These are phyloP conservation scores for Fusarium nelsonii DNA, from an alignment of 2,329 filamentous ascomycete genomes.

Conservation along the genomic window DNA sequence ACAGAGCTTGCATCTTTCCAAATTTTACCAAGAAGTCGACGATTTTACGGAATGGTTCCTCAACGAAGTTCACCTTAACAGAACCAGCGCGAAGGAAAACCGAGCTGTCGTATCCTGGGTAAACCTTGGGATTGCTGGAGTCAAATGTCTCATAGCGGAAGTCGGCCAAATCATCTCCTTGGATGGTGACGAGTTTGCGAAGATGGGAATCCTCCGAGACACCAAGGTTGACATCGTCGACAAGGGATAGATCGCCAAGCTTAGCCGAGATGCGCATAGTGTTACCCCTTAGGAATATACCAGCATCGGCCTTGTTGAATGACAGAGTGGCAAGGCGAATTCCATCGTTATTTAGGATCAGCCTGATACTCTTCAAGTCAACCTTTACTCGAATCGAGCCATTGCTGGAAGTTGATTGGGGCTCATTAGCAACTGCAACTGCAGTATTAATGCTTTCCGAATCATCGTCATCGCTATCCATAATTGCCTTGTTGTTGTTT, in stretches of 20 bases:
- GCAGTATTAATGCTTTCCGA: constrained; percentile 55
- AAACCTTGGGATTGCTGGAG: constrained; percentile 73
- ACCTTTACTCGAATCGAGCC: constrained; percentile 94
- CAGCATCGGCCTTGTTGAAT: constrained; percentile 91
- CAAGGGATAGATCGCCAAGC: constrained; percentile 86
- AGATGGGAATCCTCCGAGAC: constrained; percentile 84
- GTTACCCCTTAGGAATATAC: constrained; percentile 86
- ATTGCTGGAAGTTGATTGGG: constrained; percentile 54
- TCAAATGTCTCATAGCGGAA: constrained; percentile 99
- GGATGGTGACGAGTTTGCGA: constrained; percentile 90
- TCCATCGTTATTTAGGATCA: constrained; percentile 97
- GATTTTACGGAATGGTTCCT: constrained; percentile 98
- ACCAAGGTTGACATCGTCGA: constrained; percentile 94
- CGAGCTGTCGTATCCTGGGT: constrained; percentile 95
- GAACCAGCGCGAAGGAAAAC: constrained; percentile 92
- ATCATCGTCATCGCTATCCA: constrained; percentile 54
- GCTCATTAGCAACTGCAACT: constrained; percentile 44
- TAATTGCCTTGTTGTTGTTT: constrained; percentile 52
- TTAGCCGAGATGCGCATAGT: constrained; percentile 89
- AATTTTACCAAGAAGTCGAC: constrained; percentile 99
- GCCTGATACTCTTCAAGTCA: constrained; percentile 89
- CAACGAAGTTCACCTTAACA: constrained; percentile 95
- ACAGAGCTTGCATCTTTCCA: constrained; percentile 99
- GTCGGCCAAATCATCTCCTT: constrained; percentile 94
- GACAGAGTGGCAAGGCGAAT: constrained; percentile 93